A percentile compares a stretch with the other conserved stretches of the same genome.
Conservation (phyloP, 2,329 filamentous ascomycete species). For the Penicillium brevicompactum region DNA sequence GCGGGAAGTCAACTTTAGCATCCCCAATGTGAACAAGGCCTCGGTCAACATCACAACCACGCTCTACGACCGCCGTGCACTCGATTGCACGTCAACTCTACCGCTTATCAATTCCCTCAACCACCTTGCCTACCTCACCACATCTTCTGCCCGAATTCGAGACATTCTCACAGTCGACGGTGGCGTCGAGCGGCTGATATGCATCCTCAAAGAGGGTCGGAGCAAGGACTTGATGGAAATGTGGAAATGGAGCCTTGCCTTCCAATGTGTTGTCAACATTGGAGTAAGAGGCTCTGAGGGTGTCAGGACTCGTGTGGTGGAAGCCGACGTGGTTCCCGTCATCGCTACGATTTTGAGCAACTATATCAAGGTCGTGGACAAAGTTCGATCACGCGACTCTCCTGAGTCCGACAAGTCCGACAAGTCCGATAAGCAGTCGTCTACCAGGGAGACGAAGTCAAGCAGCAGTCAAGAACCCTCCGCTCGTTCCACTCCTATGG, state of each 20-base stretch:
- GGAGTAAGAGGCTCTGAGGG: slow-evolving; percentile 93
- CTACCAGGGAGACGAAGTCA: slow-evolving; percentile 33
- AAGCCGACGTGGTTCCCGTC: slow-evolving; percentile 98
- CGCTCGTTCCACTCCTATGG: slow-evolving; percentile 39
- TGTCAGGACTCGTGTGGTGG: slow-evolving; percentile 91
- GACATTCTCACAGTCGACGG: slow-evolving; percentile 99
- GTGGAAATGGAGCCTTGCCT: slow-evolving; percentile 99
- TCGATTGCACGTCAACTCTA: slow-evolving; percentile 96
- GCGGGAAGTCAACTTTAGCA: slow-evolving; percentile 99
- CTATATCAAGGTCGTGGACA: slow-evolving; percentile 95
- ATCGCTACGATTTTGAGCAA: slow-evolving; percentile 98
- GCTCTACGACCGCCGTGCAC: slow-evolving; percentile 92
- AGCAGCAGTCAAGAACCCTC: slow-evolving; percentile 29
- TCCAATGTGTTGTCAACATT: slow-evolving; percentile 99
- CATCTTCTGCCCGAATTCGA: slow-evolving; percentile 93
- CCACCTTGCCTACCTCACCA: slow-evolving; percentile 96
- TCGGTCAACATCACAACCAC: slow-evolving; percentile 98
- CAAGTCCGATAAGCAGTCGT: slow-evolving; percentile 28
- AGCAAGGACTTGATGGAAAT: slow-evolving; percentile 99
- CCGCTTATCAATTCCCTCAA: slow-evolving; percentile 99
- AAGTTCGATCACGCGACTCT: slow-evolving; percentile 83
- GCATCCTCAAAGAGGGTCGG: slow-evolving; percentile 95
- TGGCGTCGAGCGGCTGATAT: slow-evolving; percentile 92
- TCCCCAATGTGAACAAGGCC: slow-evolving; percentile 99
- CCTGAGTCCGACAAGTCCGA: slow-evolving; percentile 64